These are phyloP conservation scores for Guyanaporus albipodus DNA, from an alignment of 768 basidiomycete genomes.

Conservation along the genomic window DNA sequence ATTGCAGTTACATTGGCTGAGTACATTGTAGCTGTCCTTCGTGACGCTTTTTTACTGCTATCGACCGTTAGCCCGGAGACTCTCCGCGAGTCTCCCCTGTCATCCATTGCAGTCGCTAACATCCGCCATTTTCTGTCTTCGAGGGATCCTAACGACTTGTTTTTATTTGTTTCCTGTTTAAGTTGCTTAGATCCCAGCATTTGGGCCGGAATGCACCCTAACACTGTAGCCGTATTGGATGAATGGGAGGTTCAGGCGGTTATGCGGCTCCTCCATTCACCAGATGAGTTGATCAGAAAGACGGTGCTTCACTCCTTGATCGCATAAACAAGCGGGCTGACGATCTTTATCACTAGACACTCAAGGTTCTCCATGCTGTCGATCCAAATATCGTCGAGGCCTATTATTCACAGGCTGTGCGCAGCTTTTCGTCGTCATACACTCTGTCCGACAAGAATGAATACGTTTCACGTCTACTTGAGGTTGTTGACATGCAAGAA, in stretches of 20 bases:
- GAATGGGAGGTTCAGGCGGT: slow-evolving; percentile 69
- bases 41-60: slow-evolving; percentile 34
- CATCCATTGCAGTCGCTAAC: slow-evolving; percentile 34
- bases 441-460: slow-evolving; percentile 39
- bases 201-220: slow-evolving; percentile 65
- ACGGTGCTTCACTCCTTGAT: slow-evolving; percentile 41
- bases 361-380: slow-evolving; percentile 52
- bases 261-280: slow-evolving; percentile 62
- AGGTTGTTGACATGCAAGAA: slow-evolving; percentile 47
- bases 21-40: slow-evolving; percentile 26
- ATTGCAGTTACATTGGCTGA: slow-evolving; percentile 13
- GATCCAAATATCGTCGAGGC: slow-evolving; percentile 56
- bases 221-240: slow-evolving; percentile 54
- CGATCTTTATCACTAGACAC: slow-evolving; percentile 42
- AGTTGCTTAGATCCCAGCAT: slow-evolving; percentile 49
- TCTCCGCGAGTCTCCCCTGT: slow-evolving; percentile 15
- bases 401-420: slow-evolving; percentile 46
- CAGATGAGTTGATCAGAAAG: slow-evolving; percentile 53
- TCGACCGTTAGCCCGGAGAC: slow-evolving; percentile 20
- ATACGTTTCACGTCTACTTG: slow-evolving; percentile 46
- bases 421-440: slow-evolving; percentile 34
- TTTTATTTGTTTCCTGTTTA: slow-evolving; percentile 64
- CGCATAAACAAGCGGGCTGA: background rate
- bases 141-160: slow-evolving; percentile 53
- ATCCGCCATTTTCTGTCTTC: slow-evolving; percentile 61